phyloP scores from a whole-genome alignment of 2,329 filamentous ascomycete genomes.

The Beauveria brongniartii region DNA sequence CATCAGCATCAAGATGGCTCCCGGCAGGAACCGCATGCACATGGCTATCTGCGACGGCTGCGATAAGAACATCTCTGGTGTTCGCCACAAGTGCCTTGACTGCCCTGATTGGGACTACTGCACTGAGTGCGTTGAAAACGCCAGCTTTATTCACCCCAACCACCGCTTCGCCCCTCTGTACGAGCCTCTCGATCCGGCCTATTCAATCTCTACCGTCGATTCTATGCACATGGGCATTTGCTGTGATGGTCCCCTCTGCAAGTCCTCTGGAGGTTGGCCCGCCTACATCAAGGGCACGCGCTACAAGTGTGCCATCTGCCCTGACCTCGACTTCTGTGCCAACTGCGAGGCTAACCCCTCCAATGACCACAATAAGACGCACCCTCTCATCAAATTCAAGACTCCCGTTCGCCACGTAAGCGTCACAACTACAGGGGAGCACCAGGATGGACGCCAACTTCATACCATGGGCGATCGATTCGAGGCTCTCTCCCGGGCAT shows the following conservation, averaged over 20 bases:
- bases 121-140: conserved; percentile 60
- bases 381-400: conserved; percentile 95
- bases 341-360: conserved; percentile 82
- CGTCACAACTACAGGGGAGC: conserved; percentile 76
- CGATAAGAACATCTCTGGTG: conserved; percentile 75
- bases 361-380: conserved; percentile 87
- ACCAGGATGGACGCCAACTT: conserved; percentile 56
- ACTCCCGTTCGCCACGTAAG: conserved; percentile 82
- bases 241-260: conserved; percentile 88
- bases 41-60: conserved; percentile 92
- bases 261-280: conserved; percentile 40
- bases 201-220: conserved; percentile 15
- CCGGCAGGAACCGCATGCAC: conserved; percentile 76
- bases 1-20: conserved; percentile 59
- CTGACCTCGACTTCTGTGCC: conserved; percentile 91
- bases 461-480: conserved; percentile 62
- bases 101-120: conserved; percentile 99
- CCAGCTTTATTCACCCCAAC: conserved; percentile 61
- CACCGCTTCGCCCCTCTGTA: conserved; percentile 90
- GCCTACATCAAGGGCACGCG: conserved; percentile 78
- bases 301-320: conserved; percentile 95
- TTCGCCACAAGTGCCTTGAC: conserved; percentile 92
- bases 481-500: conserved; percentile 38
- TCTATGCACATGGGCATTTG: conserved; percentile 74
- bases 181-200: conserved; percentile 46